Conservation (phyloP, 73 alveolate species). For the Durusdinium trenchii region DNA sequence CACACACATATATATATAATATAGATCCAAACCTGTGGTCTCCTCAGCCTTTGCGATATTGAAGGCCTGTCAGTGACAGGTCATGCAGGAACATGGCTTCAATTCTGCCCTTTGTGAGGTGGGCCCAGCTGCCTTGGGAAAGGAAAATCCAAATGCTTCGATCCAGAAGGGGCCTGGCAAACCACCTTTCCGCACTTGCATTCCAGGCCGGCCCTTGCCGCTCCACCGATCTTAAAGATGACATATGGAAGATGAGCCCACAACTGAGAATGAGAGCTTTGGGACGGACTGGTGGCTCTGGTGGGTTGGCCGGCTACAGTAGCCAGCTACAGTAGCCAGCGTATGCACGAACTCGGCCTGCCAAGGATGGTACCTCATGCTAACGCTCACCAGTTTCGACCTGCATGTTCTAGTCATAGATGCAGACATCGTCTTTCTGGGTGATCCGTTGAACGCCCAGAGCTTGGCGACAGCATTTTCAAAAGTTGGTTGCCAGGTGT, state of each 20-base stretch:
- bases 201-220: conserved; percentile 71
- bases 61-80: too few species aligned
- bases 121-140: neutral
- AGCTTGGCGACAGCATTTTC: neutral
- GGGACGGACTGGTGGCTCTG: too few species aligned
- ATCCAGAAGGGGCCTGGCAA: too few species aligned
- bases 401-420: conserved; percentile 57
- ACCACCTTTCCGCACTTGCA: neutral
- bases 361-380: conserved; percentile 69
- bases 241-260: conserved; percentile 87
- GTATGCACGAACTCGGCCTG: neutral
- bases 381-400: conserved; percentile 48
- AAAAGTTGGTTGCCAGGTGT: too few species aligned
- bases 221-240: conserved; percentile 66
- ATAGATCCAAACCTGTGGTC: too few species aligned
- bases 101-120: conserved; percentile 84
- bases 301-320: too few species aligned
- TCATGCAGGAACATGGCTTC: conserved; percentile 91
- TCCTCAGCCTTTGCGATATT: too few species aligned
- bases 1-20: too few species aligned
- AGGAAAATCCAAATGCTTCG: neutral
- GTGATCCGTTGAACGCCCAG: conserved; percentile 47
- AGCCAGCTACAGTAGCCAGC: too few species aligned
- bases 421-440: conserved; percentile 86
- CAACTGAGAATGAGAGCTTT: too few species aligned